These are phyloP conservation scores for Pseudogymnoascus sp. DNA, from an alignment of 2,329 filamentous ascomycete species.

Conservation along the genomic window DNA sequence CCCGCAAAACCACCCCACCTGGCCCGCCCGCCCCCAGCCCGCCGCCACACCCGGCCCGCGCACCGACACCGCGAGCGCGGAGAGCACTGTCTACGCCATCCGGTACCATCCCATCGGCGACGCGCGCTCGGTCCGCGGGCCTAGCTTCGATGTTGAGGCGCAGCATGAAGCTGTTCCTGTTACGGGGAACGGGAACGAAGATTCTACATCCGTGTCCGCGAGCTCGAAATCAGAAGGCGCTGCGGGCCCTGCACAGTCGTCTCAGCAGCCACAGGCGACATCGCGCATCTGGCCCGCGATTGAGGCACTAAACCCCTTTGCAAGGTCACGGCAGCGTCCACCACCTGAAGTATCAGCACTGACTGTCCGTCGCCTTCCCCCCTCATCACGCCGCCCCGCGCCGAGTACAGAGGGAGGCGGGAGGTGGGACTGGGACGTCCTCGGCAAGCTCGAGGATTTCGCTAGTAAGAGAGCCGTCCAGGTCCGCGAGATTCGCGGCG, in stretches of 20 bases:
- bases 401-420: background rate
- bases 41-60: conserved; percentile 51
- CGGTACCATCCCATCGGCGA: conserved; percentile 51
- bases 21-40: conserved; percentile 48
- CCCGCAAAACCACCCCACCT: conserved; percentile 17
- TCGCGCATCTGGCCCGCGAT: conserved; percentile 9
- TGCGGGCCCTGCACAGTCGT: conserved; percentile 9
- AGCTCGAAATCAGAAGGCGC: conserved; percentile 11
- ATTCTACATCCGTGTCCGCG: background rate
- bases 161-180: conserved; percentile 18
- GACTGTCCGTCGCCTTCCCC: conserved; percentile 15
- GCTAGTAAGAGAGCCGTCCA: conserved; percentile 53
- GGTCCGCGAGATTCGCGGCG: conserved; percentile 39
- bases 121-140: conserved; percentile 11
- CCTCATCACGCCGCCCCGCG: conserved; percentile 15
- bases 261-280: background rate
- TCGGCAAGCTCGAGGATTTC: conserved; percentile 51
- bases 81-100: conserved; percentile 56
- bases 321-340: conserved; percentile 19
- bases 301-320: conserved; percentile 23
- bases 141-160: conserved; percentile 18
- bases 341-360: conserved; percentile 27
- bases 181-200: conserved; percentile 24
- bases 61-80: conserved; percentile 55
- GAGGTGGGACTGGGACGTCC: conserved; percentile 43